Base-by-base conservation (phyloP, 257 asterid genomes). In the Perilla frutescens region DNA sequence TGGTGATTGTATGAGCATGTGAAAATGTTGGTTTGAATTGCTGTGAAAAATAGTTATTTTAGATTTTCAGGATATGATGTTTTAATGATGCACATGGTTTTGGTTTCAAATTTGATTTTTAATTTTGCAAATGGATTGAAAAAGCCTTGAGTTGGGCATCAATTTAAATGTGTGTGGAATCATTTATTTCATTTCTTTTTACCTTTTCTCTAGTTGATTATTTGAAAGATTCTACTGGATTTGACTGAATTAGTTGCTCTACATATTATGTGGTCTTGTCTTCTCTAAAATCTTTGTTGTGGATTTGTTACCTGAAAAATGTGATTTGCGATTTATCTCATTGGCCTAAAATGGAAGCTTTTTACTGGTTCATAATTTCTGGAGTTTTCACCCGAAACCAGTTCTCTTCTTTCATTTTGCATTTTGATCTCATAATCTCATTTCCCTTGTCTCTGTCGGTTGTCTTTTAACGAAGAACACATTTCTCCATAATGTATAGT, bases 1-100 rank as follows among this genome's bases (percentile, higher is more conserved):
- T 49, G 56, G 61, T 60, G 15, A 37, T 73, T 77, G 48, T 61
- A 20, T 66, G 50, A 64, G 64, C 39, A 58, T 75, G 60, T 68
- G 62, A 41, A 71, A 12, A 13, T 74, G 43, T 60, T 70, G 65
- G 72, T 65, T 8, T 50, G 2, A 34, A 62, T 15, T 56, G 49
- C 49, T 70, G 68, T 56, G 65, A 10, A 29, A 45, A 62, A 32
- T 54, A 5, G 61, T 31, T 29, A 68, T 29, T 66, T 63, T 41
- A 7, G 15, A 12, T 36, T 62, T 43, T 48, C 39, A 14, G 59
- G 40, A 15, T 10, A 13, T 74, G 79, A 13, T 62, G 1, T 68
- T 64, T 63, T 37, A 34, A 53, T 59, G 63, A 59, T 55, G 48
- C 58, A 14, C 55, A n/a, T 36, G 13, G 6, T 69, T 74, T 59